Evolutionary conservation across 371 early-diverging fungal genomes (phyloP).

Genomic region (Parasitella parasitica): DNA sequence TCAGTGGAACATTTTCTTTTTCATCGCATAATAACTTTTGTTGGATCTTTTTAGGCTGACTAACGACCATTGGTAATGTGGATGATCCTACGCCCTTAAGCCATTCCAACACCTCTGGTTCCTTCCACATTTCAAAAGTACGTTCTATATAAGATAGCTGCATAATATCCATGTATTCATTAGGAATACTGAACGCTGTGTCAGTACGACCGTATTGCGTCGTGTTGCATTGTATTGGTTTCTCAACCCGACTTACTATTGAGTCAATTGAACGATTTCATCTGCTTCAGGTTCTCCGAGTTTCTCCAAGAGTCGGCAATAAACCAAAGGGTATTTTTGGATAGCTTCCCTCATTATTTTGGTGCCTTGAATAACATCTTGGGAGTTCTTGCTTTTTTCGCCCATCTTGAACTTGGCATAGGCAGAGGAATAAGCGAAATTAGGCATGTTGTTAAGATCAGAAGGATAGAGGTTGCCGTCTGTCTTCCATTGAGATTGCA

Average conservation of each 20-base stretch:
- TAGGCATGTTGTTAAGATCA: conserved; percentile 60
- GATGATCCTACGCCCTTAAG: conserved; percentile 35
- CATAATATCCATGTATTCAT: conserved; percentile 31
- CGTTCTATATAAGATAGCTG: conserved; percentile 49
- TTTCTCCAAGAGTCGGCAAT: conserved; percentile 34
- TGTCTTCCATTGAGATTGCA: conserved; percentile 43
- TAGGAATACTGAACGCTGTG: conserved; percentile 4
- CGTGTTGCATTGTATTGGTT: background rate
- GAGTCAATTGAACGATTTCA: conserved; percentile 2
- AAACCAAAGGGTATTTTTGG: conserved; percentile 34
- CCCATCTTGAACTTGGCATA: conserved; percentile 73
- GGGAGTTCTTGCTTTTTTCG: conserved; percentile 19
- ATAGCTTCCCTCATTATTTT: conserved; percentile 69
- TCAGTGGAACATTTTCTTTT: conserved; percentile 50
- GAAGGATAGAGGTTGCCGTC: conserved; percentile 36
- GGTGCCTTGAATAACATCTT: conserved; percentile 38
- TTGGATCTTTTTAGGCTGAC: conserved; percentile 10
- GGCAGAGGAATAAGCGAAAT: conserved; percentile 77
- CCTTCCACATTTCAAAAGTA: conserved; percentile 70
- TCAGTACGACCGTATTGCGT: background rate
- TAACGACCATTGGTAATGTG: conserved; percentile 1
- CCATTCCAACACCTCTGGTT: conserved; percentile 66
- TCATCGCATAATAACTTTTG: conserved; percentile 15
- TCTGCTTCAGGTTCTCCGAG: conserved; percentile 25
- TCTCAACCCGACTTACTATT: conserved; percentile 1